These are phyloP conservation scores for Tolypocladium pustulatum DNA, from an alignment of 2,329 filamentous ascomycete genomes.

Conservation along the genomic window DNA sequence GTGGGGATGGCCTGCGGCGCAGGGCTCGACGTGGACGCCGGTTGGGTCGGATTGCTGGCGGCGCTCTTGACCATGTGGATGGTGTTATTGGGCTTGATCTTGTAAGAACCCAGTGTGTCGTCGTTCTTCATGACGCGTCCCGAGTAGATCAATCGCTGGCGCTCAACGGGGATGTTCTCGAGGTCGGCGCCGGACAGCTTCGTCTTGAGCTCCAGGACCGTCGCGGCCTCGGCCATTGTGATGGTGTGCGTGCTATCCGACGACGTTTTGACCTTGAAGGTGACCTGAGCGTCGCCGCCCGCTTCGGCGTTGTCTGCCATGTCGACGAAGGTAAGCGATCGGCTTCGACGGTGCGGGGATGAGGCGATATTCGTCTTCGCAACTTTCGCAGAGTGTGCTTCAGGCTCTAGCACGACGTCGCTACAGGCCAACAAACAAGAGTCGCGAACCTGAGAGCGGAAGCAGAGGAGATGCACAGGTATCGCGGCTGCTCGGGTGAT, in stretches of 20 bases:
- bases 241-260: slow-evolving; percentile 75
- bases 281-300: slow-evolving; percentile 64
- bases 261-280: slow-evolving; percentile 98
- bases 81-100: slow-evolving; percentile 93
- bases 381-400: background rate
- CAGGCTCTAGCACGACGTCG: background rate
- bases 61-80: slow-evolving; percentile 96
- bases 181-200: slow-evolving; percentile 74
- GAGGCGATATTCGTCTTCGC: background rate
- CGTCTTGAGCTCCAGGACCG: slow-evolving; percentile 77
- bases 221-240: slow-evolving; percentile 66
- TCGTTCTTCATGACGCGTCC: slow-evolving; percentile 93
- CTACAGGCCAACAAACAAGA: background rate
- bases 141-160: slow-evolving; percentile 94
- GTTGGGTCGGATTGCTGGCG: slow-evolving; percentile 61
- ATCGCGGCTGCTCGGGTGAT: background rate
- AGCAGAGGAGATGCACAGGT: background rate
- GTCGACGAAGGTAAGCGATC: slow-evolving; percentile 9
- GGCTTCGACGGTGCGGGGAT: background rate
- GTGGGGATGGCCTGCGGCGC: slow-evolving; percentile 43
- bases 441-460: background rate
- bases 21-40: slow-evolving; percentile 28
- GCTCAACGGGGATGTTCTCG: slow-evolving; percentile 77
- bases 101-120: slow-evolving; percentile 75
- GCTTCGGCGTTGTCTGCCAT: slow-evolving; percentile 58